Evolutionary conservation across 768 basidiomycete species (phyloP), one percentile per base, ranked within the genome.

Genomic region (Clavaria fumosa): DNA sequence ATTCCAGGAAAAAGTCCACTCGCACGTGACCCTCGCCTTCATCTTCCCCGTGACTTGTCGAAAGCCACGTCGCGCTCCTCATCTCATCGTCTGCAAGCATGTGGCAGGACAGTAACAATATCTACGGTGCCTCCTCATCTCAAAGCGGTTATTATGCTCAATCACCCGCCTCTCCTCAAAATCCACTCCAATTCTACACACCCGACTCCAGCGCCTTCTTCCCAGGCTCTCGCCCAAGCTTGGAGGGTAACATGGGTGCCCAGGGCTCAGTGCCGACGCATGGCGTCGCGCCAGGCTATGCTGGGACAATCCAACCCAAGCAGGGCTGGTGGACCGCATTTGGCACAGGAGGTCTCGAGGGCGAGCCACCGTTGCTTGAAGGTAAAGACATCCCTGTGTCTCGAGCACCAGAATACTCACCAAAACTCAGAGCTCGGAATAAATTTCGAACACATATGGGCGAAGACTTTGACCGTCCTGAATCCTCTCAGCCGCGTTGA

Each of bases 251-350:
- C 47, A 61, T 73, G 12, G 49, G 49, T 36, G 62, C 67, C 12
- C 77, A 79, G 43, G 69, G 70, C 21, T 53, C 66, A 23, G 69
- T 77, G 31, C 47, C 63, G 7, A 60, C 62, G 18, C 64, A 60
- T 2, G 60, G 58, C 5, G 63, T 61, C 31, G 54, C 62, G 5
- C 62, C 68, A 32, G 54, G 61, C 0, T 85, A 73, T 48, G 72
- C 72, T 3, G 82, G 86, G 21, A 76, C 67, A 51, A 86, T 90
- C 28, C 78, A 84, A 49, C 54, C 68, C 3, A 60, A 64, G 15
- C 82, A 80, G 2, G 70, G 73, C 12, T 96, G 90, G 90, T 90
- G 88, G 83, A 84, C 84, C 18, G 90, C 90, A 23, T 93, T 96
- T 62, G 89, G 90, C 22, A 89, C 88, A 2, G 89, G 88, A 36